Percentiles rank a stretch among this genome's conserved stretches.
Evolutionary conservation across 106 monocot genomes (phyloP).

Genomic region (Posidonia australis): DNA sequence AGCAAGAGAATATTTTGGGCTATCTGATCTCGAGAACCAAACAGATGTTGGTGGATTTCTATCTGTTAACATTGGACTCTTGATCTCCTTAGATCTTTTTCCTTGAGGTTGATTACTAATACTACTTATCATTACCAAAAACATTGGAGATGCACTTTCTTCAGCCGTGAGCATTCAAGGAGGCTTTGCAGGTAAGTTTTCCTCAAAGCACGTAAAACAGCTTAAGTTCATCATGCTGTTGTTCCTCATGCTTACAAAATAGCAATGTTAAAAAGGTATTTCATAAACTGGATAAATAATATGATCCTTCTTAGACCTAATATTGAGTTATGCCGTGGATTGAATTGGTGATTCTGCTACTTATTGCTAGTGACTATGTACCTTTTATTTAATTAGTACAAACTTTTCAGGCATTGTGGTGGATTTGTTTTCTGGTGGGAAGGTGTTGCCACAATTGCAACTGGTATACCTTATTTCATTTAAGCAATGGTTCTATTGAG

Average conservation of each 20-base stretch:
- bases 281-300: too few relatives aligned
- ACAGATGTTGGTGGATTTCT: conserved; percentile 60
- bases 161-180: conserved; percentile 45
- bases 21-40: conserved; percentile 49
- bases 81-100: too few relatives aligned
- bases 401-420: conserved; percentile 75
- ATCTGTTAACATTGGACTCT: conserved; percentile 52
- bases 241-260: too few relatives aligned
- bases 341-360: too few relatives aligned
- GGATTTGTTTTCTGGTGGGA: conserved; percentile 84
- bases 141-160: conserved; percentile 87
- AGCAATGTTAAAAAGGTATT: too few relatives aligned
- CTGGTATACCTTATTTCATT: conserved; percentile 32
- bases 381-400: too few relatives aligned
- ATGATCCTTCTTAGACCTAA: too few relatives aligned
- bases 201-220: background rate
- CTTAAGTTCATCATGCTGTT: background rate
- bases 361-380: too few relatives aligned
- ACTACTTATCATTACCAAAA: too few relatives aligned
- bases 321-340: too few relatives aligned
- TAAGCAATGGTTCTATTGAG: too few relatives aligned
- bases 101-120: too few relatives aligned
- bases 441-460: conserved; percentile 59
- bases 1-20: conserved; percentile 71
- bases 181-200: conserved; percentile 74